Percentiles rank a stretch among this genome's conserved stretches.
Conservation (phyloP, 2,329 filamentous ascomycete species). For the Ophiostoma sp. region DNA sequence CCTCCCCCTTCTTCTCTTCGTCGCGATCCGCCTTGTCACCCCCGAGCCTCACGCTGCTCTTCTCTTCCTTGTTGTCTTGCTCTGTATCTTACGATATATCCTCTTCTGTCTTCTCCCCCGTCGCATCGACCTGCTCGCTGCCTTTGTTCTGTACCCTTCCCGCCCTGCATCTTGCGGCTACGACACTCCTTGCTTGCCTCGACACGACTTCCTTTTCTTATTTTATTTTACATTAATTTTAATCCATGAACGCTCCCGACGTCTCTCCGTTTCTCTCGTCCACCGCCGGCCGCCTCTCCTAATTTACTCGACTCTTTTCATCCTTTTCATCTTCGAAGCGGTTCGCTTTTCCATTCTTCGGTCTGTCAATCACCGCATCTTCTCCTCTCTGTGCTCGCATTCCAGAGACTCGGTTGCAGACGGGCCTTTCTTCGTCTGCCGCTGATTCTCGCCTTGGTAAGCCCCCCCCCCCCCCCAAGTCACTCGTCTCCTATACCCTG, state of each 20-base stretch:
- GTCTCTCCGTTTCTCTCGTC: constrained; percentile 4
- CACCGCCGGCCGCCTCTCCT: constrained; percentile 4
- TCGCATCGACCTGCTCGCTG: neutral
- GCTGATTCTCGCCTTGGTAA: constrained; percentile 27
- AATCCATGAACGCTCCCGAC: constrained; percentile 12
- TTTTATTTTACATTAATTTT: constrained; percentile 6
- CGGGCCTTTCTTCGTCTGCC: constrained; percentile 25
- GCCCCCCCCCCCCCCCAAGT: neutral
- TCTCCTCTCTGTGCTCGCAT: constrained; percentile 12
- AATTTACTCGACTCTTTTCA: constrained; percentile 8
- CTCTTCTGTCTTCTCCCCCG: neutral
- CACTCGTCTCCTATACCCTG: neutral
- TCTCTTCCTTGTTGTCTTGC: neutral
- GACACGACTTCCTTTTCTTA: neutral
- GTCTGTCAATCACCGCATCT: neutral
- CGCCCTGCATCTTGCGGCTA: neutral
- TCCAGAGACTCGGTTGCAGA: constrained; percentile 25
- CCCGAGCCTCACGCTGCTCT: neutral
- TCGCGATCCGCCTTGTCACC: neutral
- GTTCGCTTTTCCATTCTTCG: neutral
- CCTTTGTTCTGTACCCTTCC: neutral
- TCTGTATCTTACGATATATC: neutral
- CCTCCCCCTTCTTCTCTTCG: neutral
- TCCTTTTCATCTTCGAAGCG: neutral
- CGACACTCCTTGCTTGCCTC: constrained; percentile 6